phyloP scores from a whole-genome alignment of 805 yeast species.

The Kluyveromyces nonfermentans region DNA sequence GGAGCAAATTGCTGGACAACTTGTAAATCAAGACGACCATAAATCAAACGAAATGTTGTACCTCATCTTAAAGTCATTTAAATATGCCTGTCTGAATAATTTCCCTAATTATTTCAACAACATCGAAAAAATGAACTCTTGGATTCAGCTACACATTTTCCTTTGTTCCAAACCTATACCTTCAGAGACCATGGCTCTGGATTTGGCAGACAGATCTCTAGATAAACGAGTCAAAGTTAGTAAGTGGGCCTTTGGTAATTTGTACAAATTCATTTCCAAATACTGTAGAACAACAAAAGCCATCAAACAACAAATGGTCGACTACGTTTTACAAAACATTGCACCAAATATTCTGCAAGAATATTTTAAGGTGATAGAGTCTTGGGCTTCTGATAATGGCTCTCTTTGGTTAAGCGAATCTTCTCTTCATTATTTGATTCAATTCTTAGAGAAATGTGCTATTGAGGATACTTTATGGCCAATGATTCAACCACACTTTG shows the following conservation, averaged over 20 bases:
- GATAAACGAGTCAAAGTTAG: constrained; percentile 56
- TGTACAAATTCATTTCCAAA: constrained; percentile 59
- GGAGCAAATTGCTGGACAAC: constrained; percentile 39
- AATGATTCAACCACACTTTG: constrained; percentile 53
- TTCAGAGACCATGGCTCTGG: constrained; percentile 37
- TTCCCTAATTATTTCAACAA: constrained; percentile 44
- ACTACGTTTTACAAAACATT: constrained; percentile 43
- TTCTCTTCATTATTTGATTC: constrained; percentile 54
- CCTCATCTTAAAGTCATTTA: constrained; percentile 55
- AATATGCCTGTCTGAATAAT: constrained; percentile 50
- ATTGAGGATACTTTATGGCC: constrained; percentile 50
- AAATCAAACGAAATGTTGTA: constrained; percentile 42
- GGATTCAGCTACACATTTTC: constrained; percentile 61
- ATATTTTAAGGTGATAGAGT: constrained; percentile 40
- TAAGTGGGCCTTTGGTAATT: constrained; percentile 84
- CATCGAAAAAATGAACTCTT: constrained; percentile 34
- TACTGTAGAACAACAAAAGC: constrained; percentile 41
- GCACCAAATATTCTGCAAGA: constrained; percentile 64
- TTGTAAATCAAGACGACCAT: constrained; percentile 27
- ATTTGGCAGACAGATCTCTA: constrained; percentile 38
- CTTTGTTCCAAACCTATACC: constrained; percentile 50
- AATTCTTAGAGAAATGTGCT: constrained; percentile 56
- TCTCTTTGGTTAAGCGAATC: constrained; percentile 56
- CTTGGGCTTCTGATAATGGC: constrained; percentile 31
- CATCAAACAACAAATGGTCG: constrained; percentile 42